phyloP scores from a whole-genome alignment of 192 early-diverging fungal species.

The Linnemannia exigua region DNA sequence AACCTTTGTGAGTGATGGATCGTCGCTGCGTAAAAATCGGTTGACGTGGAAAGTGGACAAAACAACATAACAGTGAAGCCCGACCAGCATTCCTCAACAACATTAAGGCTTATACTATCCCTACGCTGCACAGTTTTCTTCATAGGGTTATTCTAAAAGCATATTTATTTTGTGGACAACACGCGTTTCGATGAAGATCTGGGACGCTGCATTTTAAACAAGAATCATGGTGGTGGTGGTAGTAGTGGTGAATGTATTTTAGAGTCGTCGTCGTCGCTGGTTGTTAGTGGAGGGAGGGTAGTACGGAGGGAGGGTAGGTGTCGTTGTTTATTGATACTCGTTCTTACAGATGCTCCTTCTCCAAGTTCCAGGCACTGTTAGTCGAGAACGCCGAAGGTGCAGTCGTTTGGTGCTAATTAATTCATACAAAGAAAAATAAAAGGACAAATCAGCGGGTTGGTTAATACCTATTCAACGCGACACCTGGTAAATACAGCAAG shows the following conservation, averaged over 20 bases:
- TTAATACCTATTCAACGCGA: background rate
- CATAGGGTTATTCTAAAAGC: background rate
- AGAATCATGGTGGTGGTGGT: background rate
- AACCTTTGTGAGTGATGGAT: too few relatives aligned
- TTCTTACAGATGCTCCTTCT: slow-evolving; percentile 58
- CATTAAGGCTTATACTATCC: too few relatives aligned
- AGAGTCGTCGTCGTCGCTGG: background rate
- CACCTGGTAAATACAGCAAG: slow-evolving; percentile 8
- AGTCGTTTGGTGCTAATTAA: slow-evolving; percentile 41
- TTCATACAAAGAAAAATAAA: background rate
- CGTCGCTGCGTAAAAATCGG: too few relatives aligned
- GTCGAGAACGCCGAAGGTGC: slow-evolving; percentile 77
- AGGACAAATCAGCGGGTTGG: background rate
- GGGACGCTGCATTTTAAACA: background rate
- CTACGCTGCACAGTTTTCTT: too few relatives aligned
- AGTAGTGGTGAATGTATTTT: too few relatives aligned
- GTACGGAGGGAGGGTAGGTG: background rate
- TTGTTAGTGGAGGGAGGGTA: background rate
- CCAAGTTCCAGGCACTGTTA: slow-evolving; percentile 80
- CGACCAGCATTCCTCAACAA: too few relatives aligned
- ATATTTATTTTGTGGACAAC: background rate
- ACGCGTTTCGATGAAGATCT: slow-evolving; percentile 1
- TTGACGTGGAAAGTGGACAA: too few relatives aligned
- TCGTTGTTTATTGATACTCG: background rate
- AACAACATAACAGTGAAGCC: too few relatives aligned